phyloP scores from a whole-genome alignment of 164 flowering plant species.

The Nymphaea thermarum region DNA sequence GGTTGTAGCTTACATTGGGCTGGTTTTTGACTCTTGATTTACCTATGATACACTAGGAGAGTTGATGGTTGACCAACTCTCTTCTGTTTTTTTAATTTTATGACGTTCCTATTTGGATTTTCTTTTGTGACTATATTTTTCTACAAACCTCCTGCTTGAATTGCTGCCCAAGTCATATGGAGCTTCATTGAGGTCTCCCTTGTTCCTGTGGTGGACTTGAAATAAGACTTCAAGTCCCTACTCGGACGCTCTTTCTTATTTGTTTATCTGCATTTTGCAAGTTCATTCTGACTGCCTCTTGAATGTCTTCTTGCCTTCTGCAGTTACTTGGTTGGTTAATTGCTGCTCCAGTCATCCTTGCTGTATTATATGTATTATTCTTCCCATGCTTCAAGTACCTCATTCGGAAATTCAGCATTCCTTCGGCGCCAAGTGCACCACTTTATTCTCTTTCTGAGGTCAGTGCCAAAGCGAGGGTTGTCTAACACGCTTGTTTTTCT shows the following conservation, averaged over 20 bases:
- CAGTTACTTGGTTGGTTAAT: slow-evolving; percentile 90
- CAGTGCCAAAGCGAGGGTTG: slow-evolving; percentile 10
- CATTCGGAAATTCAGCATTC: slow-evolving; percentile 51
- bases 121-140: too few species aligned
- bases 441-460: slow-evolving; percentile 21
- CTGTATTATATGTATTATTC: slow-evolving; percentile 32
- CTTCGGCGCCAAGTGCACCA: slow-evolving; percentile 35
- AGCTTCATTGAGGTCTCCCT: not conserved
- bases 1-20: too few species aligned
- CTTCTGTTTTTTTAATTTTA: too few species aligned
- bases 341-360: slow-evolving; percentile 71
- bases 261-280: not conserved
- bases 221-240: not conserved
- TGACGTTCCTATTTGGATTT: too few species aligned
- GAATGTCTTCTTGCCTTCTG: slow-evolving; percentile 5
- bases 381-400: slow-evolving; percentile 60
- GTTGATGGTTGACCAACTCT: too few species aligned
- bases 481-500: slow-evolving; percentile 11
- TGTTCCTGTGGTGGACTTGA: not conserved
- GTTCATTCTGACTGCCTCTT: not conserved
- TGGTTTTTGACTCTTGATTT: too few species aligned
- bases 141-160: too few species aligned
- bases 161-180: not conserved
- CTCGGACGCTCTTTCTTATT: not conserved
- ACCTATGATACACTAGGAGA: too few species aligned